Evolutionary conservation across 352 stramenopile species (phyloP), one percentile per base, ranked within the genome.

Genomic region (Globisporangium takayamanum): DNA sequence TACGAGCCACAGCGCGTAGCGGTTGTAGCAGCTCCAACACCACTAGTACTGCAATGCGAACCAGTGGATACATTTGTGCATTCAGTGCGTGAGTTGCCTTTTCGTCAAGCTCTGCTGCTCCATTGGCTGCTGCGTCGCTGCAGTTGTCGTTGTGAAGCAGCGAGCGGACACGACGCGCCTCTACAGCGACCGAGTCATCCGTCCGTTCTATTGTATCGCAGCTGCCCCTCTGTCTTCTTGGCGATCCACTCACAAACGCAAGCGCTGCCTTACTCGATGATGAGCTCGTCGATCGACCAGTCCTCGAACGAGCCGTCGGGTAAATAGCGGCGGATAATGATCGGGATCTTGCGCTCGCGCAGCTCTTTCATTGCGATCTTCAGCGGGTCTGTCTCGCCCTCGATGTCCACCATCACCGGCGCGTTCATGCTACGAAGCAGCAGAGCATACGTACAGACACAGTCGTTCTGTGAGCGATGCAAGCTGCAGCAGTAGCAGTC

Each of bases 361-460:
- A 99, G 85, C 82, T 99, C 97, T 78, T 99, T 99, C 86, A 98
- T 97, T 25, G 97, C 97, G 74, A 99, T 99, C 74, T 98, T 98
- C 52, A 99, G 82, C 47, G 97, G 97, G 78, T 99, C 97, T 48
- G 97, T 99, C 84, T 99, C 97, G 60, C 95, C 95, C 60, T 98
- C 92, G 71, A 99, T 91, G 74, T 98, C 80, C 50, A 95, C 94
- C 91, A 98, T 98, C 48, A 98, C 90, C 0, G 94, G 94, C 25
- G 94, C 94, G 64, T 98, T 98, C 94, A 98, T 98, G 59, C 88
- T 93, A 30, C 11, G 7, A 41, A 1, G 5, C 8, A 2, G 4
- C 33, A 28, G 20, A 16, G 28, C 48, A 37, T 3, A 36, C 8
- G 30, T 36, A 36, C 25, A 36, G 46, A 25, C 16, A 25, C 5